phyloP scores from a whole-genome alignment of 306 rosid species.

The Cucurbita maxima region DNA sequence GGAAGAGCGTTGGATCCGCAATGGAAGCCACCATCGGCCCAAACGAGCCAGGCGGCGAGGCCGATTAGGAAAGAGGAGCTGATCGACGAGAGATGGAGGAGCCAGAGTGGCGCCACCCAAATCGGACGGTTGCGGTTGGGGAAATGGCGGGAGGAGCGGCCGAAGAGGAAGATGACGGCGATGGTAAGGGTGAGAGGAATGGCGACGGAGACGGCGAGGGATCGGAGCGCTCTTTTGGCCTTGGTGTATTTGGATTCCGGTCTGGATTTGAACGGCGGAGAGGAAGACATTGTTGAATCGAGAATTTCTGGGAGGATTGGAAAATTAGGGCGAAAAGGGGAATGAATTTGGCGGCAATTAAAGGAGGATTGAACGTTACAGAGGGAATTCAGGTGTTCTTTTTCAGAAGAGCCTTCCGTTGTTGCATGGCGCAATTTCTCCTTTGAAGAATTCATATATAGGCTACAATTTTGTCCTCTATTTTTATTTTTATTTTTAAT shows the following conservation, averaged over 20 bases:
- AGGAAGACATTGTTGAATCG: not conserved
- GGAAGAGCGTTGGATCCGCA: slow-evolving; percentile 22
- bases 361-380: slow-evolving; percentile 15
- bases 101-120: slow-evolving; percentile 59
- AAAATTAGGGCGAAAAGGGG: not conserved
- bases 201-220: slow-evolving; percentile 29
- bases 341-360: not conserved
- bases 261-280: slow-evolving; percentile 5
- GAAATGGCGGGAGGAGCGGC: slow-evolving; percentile 26
- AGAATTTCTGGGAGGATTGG: not conserved
- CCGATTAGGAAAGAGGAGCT: slow-evolving; percentile 47
- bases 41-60: slow-evolving; percentile 56
- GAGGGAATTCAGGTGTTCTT: slow-evolving; percentile 18
- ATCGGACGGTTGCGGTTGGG: slow-evolving; percentile 17
- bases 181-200: slow-evolving; percentile 28
- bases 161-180: slow-evolving; percentile 21
- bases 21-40: slow-evolving; percentile 69
- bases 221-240: slow-evolving; percentile 33
- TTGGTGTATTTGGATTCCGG: slow-evolving; percentile 20
- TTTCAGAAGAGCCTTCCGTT: not conserved
- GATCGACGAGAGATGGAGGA: slow-evolving; percentile 28
- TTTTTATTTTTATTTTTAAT: not conserved
- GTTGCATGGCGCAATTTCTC: not conserved
- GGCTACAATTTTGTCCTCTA: not conserved
- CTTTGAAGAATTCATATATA: not conserved